These are phyloP conservation scores for Diddensiella caesifluorescens DNA, from an alignment of 805 yeast genomes.

Conservation along the genomic window DNA sequence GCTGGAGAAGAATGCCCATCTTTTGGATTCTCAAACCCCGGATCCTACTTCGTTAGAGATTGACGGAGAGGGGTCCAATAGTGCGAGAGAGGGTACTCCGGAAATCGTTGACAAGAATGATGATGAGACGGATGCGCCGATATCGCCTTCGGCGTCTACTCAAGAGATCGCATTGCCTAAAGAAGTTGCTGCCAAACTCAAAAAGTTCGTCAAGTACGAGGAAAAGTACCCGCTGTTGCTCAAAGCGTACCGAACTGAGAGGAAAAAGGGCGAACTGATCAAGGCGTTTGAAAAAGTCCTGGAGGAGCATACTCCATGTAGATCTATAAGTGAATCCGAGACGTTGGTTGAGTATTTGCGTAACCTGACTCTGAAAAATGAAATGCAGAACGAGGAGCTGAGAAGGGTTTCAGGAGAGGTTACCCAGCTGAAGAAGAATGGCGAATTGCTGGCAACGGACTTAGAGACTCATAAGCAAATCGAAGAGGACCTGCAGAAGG, in stretches of 20 bases:
- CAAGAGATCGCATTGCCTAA: constrained; percentile 45
- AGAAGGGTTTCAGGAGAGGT: constrained; percentile 37
- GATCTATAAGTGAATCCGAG: constrained; percentile 67
- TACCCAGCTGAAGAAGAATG: constrained; percentile 13
- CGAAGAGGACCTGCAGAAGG: not conserved
- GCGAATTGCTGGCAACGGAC: constrained; percentile 3
- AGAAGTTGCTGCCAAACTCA: constrained; percentile 55
- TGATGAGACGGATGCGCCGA: constrained; percentile 4
- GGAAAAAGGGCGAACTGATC: constrained; percentile 56
- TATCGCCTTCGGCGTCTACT: constrained; percentile 10
- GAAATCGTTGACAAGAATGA: not conserved
- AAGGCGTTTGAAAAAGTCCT: constrained; percentile 61
- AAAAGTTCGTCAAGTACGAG: constrained; percentile 80
- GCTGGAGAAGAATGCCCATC: constrained; percentile 14
- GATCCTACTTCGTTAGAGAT: constrained; percentile 21
- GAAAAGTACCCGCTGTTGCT: constrained; percentile 78
- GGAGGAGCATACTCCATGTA: constrained; percentile 75
- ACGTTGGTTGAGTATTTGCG: constrained; percentile 63
- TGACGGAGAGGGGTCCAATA: constrained; percentile 3
- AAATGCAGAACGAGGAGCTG: constrained; percentile 61
- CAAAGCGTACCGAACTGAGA: constrained; percentile 81
- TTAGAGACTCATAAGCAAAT: not conserved
- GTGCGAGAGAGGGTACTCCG: not conserved
- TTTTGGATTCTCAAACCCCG: constrained; percentile 17
- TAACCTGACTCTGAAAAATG: constrained; percentile 55